Base-by-base conservation (phyloP, 306 rosid species). In the Corylus avellana region DNA sequence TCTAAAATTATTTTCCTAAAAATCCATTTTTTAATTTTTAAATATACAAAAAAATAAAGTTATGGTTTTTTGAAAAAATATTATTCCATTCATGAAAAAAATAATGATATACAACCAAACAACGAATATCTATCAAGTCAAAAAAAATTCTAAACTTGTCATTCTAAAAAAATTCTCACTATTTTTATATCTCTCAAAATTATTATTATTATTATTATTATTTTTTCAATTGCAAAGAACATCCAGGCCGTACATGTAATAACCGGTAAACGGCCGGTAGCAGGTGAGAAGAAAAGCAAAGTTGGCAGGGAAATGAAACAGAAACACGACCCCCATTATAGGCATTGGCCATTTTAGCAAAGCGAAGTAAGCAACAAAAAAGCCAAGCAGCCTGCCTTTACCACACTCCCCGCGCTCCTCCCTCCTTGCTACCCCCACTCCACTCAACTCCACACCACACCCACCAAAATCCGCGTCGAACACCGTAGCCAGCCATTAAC, bases 191-290 rank as follows among this genome's bases (percentile, higher is more conserved):
- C 25, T 0, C 25, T 22, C 25, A 22, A 22, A 22, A 22, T 22
- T 22, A 22, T 22, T 22, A 22, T 22, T 22, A 22, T 22, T 22
- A 22, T 22, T 22, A 22, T 22, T 22, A 22, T 22, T 22, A 22
- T 22, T 22, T 22, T 22, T 22, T 22, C 25, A 22, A 22, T 22
- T 22, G 25, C 25, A 22, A 22, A 32, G 35, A 32, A n/a, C 14
- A 10, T 44, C 1, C 32, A 9, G 25, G 25, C 50, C 51, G 72
- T 68, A 42, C 72, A 42, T 14, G 48, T 12, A 47, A 63, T 12
- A 73, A 47, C 79, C 87, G 61, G 90, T 78, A 50, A 13, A 18
- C 78, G 55, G 32, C 88, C 90, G 96, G 90, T 87, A 54, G 75
- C 82, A 51, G 83, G 93, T 87, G 62, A 73, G 27, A 46, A n/a